Evolutionary conservation across 305 asterid genomes (phyloP).

Genomic region (Plantago lanceolata): DNA sequence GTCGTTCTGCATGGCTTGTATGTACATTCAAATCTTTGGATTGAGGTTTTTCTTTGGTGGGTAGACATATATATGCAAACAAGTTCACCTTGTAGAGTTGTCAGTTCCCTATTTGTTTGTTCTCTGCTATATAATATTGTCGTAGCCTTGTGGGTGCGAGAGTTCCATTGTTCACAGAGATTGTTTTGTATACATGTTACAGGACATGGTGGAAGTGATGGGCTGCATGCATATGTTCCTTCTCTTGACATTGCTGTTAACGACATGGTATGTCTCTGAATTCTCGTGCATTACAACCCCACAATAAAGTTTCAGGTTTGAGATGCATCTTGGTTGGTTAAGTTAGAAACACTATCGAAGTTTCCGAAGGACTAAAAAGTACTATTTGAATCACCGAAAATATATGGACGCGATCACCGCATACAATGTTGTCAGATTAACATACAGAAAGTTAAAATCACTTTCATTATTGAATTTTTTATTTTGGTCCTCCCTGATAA

Average conservation of each 20-base stretch:
- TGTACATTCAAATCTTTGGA: background rate
- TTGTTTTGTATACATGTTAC: conserved; percentile 16
- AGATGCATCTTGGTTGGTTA: too few relatives aligned
- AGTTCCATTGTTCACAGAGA: background rate
- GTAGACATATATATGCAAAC: background rate
- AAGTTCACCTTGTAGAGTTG: background rate
- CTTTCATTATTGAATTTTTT: too few relatives aligned
- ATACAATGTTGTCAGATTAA: too few relatives aligned
- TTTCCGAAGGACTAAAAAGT: too few relatives aligned
- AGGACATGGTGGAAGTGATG: conserved; percentile 99
- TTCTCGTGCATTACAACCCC: too few relatives aligned
- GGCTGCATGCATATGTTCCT: conserved; percentile 83
- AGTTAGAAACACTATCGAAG: too few relatives aligned
- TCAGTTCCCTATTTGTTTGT: background rate
- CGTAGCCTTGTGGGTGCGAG: background rate
- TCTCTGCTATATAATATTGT: background rate
- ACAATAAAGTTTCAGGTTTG: too few relatives aligned
- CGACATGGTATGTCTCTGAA: conserved; percentile 50
- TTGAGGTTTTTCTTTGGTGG: background rate
- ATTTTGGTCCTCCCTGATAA: background rate
- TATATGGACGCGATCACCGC: too few relatives aligned
- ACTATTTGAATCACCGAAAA: too few relatives aligned
- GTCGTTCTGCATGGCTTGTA: background rate
- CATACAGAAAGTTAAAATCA: too few relatives aligned
- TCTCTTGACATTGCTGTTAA: conserved; percentile 74